Conservation (phyloP, 306 rosid species). For the Phaseolus lunatus region DNA sequence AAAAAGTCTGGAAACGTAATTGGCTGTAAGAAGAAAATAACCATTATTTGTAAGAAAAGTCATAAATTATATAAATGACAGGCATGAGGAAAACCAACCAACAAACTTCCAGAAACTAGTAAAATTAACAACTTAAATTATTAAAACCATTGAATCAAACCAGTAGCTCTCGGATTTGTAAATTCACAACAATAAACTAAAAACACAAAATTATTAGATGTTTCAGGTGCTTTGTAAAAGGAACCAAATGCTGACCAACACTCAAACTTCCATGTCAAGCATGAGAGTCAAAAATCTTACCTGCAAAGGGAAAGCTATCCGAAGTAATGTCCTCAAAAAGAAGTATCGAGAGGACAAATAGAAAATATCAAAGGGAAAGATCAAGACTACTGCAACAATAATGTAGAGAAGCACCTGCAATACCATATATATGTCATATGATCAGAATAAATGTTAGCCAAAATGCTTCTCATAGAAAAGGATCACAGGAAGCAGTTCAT, state of each 20-base stretch:
- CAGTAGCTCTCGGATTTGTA: constrained; percentile 17
- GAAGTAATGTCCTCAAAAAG: constrained; percentile 87
- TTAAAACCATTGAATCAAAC: constrained; percentile 38
- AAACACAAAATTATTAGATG: constrained; percentile 27
- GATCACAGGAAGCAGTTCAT: constrained; percentile 37
- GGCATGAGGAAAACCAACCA: constrained; percentile 34
- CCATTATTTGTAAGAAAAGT: constrained; percentile 40
- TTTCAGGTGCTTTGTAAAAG: constrained; percentile 28
- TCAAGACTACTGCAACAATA: constrained; percentile 72
- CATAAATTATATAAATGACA: constrained; percentile 27
- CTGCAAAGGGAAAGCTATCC: constrained; percentile 92
- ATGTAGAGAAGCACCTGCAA: constrained; percentile 95
- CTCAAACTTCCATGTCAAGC: constrained; percentile 28
- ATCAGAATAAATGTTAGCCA: constrained; percentile 45
- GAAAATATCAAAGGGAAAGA: constrained; percentile 96
- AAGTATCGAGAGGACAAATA: constrained; percentile 90
- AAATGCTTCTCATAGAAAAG: constrained; percentile 29
- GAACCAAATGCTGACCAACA: constrained; percentile 36
- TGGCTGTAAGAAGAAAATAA: constrained; percentile 69
- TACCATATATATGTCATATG: constrained; percentile 33
- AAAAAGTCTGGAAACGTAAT: constrained; percentile 96
- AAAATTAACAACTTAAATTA: constrained; percentile 30
- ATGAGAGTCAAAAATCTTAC: constrained; percentile 58
- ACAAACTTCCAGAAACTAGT: constrained; percentile 22
- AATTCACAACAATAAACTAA: constrained; percentile 12